Percentiles rank a stretch among this genome's conserved stretches.
Evolutionary conservation across 1,284 basidiomycete species (phyloP).

Genomic region (Earliella scabrosa): DNA sequence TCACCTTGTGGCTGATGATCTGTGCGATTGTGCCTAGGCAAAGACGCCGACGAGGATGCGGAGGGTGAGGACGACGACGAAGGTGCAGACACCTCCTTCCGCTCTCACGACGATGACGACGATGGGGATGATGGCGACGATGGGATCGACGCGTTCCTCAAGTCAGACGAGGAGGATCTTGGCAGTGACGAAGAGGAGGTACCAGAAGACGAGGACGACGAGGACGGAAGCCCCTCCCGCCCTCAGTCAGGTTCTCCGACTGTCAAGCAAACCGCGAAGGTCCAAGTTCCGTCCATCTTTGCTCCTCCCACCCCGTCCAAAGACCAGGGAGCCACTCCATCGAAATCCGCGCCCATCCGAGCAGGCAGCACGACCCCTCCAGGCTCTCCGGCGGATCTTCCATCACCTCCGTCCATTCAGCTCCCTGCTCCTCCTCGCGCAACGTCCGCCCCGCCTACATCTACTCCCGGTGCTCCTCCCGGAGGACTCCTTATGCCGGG

Average conservation of each 20-base stretch:
- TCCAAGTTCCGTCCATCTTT: background rate
- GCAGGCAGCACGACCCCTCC: constrained; percentile 56
- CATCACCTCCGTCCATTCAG: constrained; percentile 1
- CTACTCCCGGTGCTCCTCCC: constrained; percentile 14
- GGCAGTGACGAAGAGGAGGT: constrained; percentile 36
- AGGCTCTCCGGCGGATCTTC: constrained; percentile 48
- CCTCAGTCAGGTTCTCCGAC: constrained; percentile 27
- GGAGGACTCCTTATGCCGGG: constrained; percentile 24
- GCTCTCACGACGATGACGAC: constrained; percentile 16
- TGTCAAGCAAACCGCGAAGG: constrained; percentile 11
- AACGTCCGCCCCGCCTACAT: constrained; percentile 20
- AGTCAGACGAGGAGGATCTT: constrained; percentile 30
- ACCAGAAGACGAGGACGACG: constrained; percentile 39
- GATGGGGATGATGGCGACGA: constrained; percentile 30
- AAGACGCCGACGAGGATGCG: constrained; percentile 23
- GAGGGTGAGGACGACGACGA: constrained; percentile 28
- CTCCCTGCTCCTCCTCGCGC: constrained; percentile 41
- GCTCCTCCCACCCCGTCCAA: constrained; percentile 5
- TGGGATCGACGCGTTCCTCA: constrained; percentile 23
- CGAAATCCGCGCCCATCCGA: constrained; percentile 21
- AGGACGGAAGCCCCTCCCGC: constrained; percentile 20
- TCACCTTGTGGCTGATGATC: too few relatives aligned
- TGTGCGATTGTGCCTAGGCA: too few relatives aligned
- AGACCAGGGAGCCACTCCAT: constrained; percentile 3
- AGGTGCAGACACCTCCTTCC: constrained; percentile 24